Base-by-base conservation (phyloP, 2,329 filamentous ascomycete species). In the Pseudophaeomoniella oleicola region DNA sequence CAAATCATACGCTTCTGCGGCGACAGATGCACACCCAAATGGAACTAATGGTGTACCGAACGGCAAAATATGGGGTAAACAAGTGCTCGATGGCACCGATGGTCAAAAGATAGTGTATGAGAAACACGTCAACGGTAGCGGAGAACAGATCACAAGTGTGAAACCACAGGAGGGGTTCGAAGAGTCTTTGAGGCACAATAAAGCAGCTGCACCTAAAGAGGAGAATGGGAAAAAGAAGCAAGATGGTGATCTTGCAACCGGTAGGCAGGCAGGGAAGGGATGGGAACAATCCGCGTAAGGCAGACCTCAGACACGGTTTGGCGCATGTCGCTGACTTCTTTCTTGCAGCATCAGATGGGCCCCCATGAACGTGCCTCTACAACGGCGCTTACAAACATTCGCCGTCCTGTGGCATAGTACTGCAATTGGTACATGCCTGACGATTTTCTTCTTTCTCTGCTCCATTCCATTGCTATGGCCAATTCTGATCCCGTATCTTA, bases 381-480 rank as follows among this genome's bases (percentile, higher is more conserved):
- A 71, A 47, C 72, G 82, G 31, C 73, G 82, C 16, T 57, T 84
- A 33, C 81, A 88, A 58, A 90, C 87, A 3, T 71, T 86, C 27
- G 72, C 88, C 3, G 81, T 87, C 10, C 63, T 87, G 5, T 69
- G 75, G 47, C 81, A 87, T 57, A 82, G 75, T 42, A 67, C 83
- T 46, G 75, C 71, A 38, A 80, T 87, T 42, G 71, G 74, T n/a
- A 59, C 74, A 16, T 69, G 74, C 47, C 69, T 93, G 4, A 81
- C 83, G 4, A 57, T 78, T 39, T 96, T 96, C 66, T 94, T 93
- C 65, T 81, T 92, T 52, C 74, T 87, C 19, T 93, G 86, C 59
- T 81, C 84, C 38, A 87, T 93, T 39, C 90, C 90, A 1, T 63
- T 96, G n/a, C 75, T 79, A 34, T 98, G 90, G 90, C 88, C 88